These are phyloP conservation scores for Panicum miliaceum DNA, from an alignment of 176 grass and related monocot genomes.

Conservation along the genomic window DNA sequence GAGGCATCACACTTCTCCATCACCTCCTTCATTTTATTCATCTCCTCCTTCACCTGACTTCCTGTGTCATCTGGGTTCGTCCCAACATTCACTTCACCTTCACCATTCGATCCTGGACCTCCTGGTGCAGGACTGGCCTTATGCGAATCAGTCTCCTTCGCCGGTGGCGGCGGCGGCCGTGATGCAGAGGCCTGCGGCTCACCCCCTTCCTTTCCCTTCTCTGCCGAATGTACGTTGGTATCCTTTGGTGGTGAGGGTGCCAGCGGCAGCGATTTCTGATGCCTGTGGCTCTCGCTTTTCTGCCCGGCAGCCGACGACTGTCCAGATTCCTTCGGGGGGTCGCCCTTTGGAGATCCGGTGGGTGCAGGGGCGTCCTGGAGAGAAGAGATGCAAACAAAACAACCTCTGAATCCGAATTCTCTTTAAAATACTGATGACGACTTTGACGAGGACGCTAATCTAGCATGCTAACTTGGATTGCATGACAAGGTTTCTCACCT, in stretches of 20 bases:
- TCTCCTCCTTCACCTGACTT: not conserved
- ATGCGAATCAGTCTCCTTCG: not conserved
- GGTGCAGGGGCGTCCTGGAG: constrained; percentile 40
- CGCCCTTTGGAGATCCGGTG: constrained; percentile 28
- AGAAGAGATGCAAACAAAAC: constrained; percentile 26
- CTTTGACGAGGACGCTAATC: not conserved
- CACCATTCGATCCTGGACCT: constrained; percentile 15
- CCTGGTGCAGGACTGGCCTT: not conserved
- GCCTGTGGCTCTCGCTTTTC: constrained; percentile 3
- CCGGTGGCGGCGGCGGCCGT: not conserved
- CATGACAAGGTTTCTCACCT: constrained; percentile 20
- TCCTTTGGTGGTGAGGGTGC: not conserved
- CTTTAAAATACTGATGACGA: not conserved
- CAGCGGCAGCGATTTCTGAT: not conserved
- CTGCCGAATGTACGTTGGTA: not conserved
- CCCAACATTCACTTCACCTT: not conserved
- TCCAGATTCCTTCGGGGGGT: not conserved
- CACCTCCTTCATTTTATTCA: not conserved
- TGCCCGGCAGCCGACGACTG: constrained; percentile 16
- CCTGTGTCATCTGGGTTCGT: not conserved
- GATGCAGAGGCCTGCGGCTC: not conserved
- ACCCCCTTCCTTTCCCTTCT: constrained; percentile 1
- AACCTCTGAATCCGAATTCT: not conserved
- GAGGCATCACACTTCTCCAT: constrained; percentile 13
- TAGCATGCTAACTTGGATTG: not conserved